phyloP scores from a whole-genome alignment of 805 yeast species.

The Sporopachydermia quercuum region DNA sequence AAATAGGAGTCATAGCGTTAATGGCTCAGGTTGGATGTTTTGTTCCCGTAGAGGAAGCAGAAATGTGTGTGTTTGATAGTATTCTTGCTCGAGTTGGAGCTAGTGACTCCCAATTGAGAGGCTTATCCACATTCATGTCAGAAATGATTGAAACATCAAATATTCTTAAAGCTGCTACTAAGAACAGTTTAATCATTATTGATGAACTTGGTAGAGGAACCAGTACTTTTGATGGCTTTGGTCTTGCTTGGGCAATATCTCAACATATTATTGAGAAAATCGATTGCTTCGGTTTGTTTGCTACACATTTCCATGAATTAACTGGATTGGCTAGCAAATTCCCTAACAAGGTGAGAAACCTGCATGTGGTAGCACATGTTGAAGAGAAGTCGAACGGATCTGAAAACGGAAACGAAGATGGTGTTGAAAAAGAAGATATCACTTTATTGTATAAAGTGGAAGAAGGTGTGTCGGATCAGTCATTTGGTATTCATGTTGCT shows the following conservation, averaged over 20 bases:
- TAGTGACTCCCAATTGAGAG: conserved; percentile 93
- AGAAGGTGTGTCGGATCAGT: conserved; percentile 88
- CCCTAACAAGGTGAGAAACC: conserved; percentile 47
- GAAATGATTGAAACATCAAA: conserved; percentile 93
- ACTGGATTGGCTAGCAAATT: conserved; percentile 60
- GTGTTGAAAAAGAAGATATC: conserved; percentile 38
- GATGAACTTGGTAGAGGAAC: conserved; percentile 97
- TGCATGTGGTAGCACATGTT: conserved; percentile 89
- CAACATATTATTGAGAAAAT: conserved; percentile 64
- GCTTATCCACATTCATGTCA: conserved; percentile 91
- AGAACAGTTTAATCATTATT: conserved; percentile 67
- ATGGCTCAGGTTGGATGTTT: conserved; percentile 86
- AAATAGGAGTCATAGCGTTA: conserved; percentile 72
- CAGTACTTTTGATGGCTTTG: conserved; percentile 90
- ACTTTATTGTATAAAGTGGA: conserved; percentile 89
- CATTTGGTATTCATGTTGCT: conserved; percentile 96
- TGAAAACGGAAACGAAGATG: conserved; percentile 14
- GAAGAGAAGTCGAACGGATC: conserved; percentile 28
- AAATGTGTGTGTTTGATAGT: conserved; percentile 75
- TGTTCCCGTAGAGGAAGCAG: conserved; percentile 69
- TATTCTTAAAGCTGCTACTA: conserved; percentile 65
- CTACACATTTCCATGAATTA: conserved; percentile 95
- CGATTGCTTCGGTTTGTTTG: conserved; percentile 74
- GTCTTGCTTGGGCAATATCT: conserved; percentile 92
- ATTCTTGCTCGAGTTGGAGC: conserved; percentile 97